Base-by-base conservation (phyloP, 352 stramenopile genomes). In the Phytophthora sp. region DNA sequence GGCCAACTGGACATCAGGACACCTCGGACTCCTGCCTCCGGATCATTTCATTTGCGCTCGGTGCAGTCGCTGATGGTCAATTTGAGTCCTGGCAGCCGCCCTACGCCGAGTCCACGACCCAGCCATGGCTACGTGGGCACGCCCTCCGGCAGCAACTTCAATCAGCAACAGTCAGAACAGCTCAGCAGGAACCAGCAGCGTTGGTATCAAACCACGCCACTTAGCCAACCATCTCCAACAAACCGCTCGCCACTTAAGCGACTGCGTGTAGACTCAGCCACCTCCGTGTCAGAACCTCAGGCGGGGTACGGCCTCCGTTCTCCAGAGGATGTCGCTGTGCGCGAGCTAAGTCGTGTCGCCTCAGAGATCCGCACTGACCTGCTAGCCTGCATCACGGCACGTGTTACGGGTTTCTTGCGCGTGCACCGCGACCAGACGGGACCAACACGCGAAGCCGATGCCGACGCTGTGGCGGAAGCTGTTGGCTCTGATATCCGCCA, bases 401-500 rank as follows among this genome's bases (percentile, higher is more conserved):
- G 84, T 18, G 85, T 90, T 23, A 75, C 89, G 39, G 69, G 71
- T 15, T 91, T 93, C 35, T 64, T 93, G 24, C 75, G 82, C 15
- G 67, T 87, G 7, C 80, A 88, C 48, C 61, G 77, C 21, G 67
- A 82, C 7, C 63, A 71, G 39, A 61, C 34, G 0, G 59, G 61
- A 5, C 53, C 57, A 32, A 71, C 58, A 0, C 48, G 64, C 31
- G 69, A 77, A 28, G 64, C 69, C 6, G 69, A 77, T 66, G 64
- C 64, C 15, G 64, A 77, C 7, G 70, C 74, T 0, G 78, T 91
- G 20, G 76, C 71, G 0, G 72, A 85, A 38, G 72, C 74, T 11
- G 76, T 93, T 7, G 66, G 66, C 8, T 79, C 75, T 1, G 84
- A 93, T 17, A 93, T 93, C 44, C 70, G 81, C 49, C 74, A 87